phyloP scores from a whole-genome alignment of 2,329 filamentous ascomycete species.

The Diaporthe sp. region DNA sequence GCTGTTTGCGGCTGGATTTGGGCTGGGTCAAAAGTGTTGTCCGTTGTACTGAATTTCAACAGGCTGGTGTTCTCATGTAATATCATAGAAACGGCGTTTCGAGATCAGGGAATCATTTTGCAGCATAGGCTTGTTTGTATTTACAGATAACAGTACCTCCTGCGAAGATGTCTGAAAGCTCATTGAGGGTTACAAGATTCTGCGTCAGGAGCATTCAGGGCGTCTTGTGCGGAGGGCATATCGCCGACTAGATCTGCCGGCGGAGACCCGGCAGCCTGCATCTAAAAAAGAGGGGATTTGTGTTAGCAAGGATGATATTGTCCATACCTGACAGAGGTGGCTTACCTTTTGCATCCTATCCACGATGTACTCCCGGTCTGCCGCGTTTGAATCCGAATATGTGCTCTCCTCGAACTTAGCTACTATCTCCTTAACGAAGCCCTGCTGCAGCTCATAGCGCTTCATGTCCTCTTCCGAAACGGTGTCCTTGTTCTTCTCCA shows the following conservation, averaged over 20 bases:
- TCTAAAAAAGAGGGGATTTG: slow-evolving; percentile 66
- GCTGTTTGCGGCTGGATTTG: background rate
- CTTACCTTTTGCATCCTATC: slow-evolving; percentile 97
- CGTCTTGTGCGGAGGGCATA: slow-evolving; percentile 85
- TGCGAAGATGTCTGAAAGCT: slow-evolving; percentile 37
- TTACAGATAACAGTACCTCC: slow-evolving; percentile 40
- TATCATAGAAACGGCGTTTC: slow-evolving; percentile 29
- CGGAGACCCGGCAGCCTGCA: slow-evolving; percentile 95
- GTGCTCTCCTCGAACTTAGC: slow-evolving; percentile 84
- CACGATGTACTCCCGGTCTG: slow-evolving; percentile 91
- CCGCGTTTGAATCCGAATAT: slow-evolving; percentile 85
- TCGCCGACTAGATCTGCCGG: slow-evolving; percentile 93
- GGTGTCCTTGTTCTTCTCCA: slow-evolving; percentile 79
- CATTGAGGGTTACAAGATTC: slow-evolving; percentile 74
- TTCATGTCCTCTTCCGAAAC: slow-evolving; percentile 79
- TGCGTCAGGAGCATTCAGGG: slow-evolving; percentile 67
- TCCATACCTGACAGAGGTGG: background rate
- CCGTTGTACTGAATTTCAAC: background rate
- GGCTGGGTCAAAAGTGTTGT: background rate
- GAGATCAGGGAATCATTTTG: background rate
- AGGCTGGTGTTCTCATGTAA: slow-evolving; percentile 4
- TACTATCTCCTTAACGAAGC: slow-evolving; percentile 87
- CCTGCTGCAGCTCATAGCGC: slow-evolving; percentile 85
- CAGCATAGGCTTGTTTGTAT: slow-evolving; percentile 39
- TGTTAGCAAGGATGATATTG: background rate